These are phyloP conservation scores for Spathaspora passalidarum DNA, from an alignment of 805 yeast species.

Conservation along the genomic window DNA sequence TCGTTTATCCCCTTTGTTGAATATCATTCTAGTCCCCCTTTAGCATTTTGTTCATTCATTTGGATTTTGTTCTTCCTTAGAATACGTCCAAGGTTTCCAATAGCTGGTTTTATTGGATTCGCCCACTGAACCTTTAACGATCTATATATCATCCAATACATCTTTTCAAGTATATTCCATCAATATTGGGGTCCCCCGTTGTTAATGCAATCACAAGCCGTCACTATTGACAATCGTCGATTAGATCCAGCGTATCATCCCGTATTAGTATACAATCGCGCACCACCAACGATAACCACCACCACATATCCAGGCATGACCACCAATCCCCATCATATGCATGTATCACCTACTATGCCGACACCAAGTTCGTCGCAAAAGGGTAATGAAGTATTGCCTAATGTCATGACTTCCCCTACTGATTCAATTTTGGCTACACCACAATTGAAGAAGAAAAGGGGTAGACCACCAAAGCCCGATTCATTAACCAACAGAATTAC, in stretches of 20 bases:
- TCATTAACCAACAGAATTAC: conserved; percentile 35
- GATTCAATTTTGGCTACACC: conserved; percentile 5
- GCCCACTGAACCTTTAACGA: not conserved
- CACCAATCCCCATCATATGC: not conserved
- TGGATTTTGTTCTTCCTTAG: no score
- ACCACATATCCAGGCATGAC: not conserved
- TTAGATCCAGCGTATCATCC: not conserved
- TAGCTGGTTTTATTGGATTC: not conserved
- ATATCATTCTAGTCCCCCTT: not conserved
- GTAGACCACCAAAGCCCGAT: conserved; percentile 46
- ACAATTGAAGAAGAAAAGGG: conserved; percentile 38
- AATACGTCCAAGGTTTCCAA: not conserved
- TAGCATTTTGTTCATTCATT: no score
- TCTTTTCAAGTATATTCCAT: not conserved
- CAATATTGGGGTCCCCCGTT: not conserved
- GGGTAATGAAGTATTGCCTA: not conserved
- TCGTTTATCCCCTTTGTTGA: not conserved
- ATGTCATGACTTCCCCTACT: not conserved
- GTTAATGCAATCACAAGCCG: not conserved
- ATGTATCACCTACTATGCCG: not conserved
- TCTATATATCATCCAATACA: not conserved
- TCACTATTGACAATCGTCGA: not conserved
- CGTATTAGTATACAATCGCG: not conserved
- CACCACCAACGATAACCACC: not conserved
- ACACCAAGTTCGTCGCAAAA: not conserved